A percentile compares a stretch with the other conserved stretches of the same genome.
Evolutionary conservation across 2,329 filamentous ascomycete species (phyloP).

Genomic region (Penicillium sp.): DNA sequence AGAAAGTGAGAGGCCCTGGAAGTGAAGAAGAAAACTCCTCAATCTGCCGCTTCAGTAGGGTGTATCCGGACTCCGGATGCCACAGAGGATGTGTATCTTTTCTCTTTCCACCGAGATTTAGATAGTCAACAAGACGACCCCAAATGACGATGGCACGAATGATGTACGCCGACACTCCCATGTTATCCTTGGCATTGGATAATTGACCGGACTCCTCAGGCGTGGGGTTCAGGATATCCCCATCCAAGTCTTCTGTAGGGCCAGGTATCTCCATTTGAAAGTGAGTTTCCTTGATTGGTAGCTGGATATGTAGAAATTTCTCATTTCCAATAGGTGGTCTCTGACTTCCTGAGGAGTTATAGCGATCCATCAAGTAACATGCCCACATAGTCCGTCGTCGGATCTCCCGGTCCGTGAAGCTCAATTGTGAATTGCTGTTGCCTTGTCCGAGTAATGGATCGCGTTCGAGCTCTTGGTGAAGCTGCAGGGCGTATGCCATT

Average conservation of each 20-base stretch:
- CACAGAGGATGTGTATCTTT: constrained; percentile 76
- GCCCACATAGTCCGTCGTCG: constrained; percentile 95
- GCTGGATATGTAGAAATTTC: constrained; percentile 81
- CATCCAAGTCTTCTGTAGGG: constrained; percentile 78
- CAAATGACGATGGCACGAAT: constrained; percentile 82
- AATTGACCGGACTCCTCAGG: constrained; percentile 64
- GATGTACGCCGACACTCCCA: constrained; percentile 91
- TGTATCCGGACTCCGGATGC: constrained; percentile 75
- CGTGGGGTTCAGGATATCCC: constrained; percentile 64
- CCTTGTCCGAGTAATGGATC: constrained; percentile 68
- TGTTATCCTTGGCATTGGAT: constrained; percentile 72
- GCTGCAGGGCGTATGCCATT: constrained; percentile 93
- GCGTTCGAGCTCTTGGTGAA: constrained; percentile 87
- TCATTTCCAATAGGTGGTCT: constrained; percentile 88
- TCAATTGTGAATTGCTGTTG: constrained; percentile 62
- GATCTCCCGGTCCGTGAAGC: constrained; percentile 91
- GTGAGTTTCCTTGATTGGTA: constrained; percentile 85
- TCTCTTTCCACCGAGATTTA: constrained; percentile 86
- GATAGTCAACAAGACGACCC: constrained; percentile 84
- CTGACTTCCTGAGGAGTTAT: constrained; percentile 93
- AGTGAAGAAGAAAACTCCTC: constrained; percentile 69
- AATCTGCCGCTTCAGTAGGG: constrained; percentile 66
- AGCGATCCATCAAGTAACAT: constrained; percentile 95
- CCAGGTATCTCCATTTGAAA: constrained; percentile 91
- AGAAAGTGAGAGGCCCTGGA: constrained; percentile 72